Conservation (phyloP, 2,329 filamentous ascomycete genomes). For the Hypoxylon sp. region DNA sequence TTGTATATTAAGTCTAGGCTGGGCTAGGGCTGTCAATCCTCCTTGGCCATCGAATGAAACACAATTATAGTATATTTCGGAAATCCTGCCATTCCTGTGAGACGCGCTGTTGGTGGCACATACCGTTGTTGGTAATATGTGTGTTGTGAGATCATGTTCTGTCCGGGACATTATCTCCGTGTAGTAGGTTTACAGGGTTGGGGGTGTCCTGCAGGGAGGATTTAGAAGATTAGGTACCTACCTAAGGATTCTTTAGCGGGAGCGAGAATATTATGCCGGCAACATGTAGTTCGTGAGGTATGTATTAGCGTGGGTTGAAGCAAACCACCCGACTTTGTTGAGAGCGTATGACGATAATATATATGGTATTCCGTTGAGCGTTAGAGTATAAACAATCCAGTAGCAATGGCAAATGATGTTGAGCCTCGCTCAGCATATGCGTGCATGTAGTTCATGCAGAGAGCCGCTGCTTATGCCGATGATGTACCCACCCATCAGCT, state of each 20-base stretch:
- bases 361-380: slow-evolving; percentile 4
- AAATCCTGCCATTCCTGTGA: slow-evolving; percentile 1
- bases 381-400: background rate
- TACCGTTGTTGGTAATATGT: slow-evolving; percentile 4
- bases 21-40: slow-evolving; percentile 8
- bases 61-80: background rate
- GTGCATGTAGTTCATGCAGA: slow-evolving; percentile 17
- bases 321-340: slow-evolving; percentile 15
- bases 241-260: slow-evolving; percentile 31
- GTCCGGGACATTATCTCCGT: slow-evolving; percentile 6
- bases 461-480: slow-evolving; percentile 21
- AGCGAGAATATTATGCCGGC: slow-evolving; percentile 1
- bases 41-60: background rate
- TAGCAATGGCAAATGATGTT: background rate
- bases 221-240: background rate
- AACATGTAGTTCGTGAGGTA: background rate
- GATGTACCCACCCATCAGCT: slow-evolving; percentile 11
- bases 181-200: slow-evolving; percentile 3
- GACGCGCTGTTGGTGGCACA: slow-evolving; percentile 17
- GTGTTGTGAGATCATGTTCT: slow-evolving; percentile 5
- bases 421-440: slow-evolving; percentile 10
- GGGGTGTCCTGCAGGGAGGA: slow-evolving; percentile 10
- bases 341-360: slow-evolving; percentile 14
- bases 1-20: slow-evolving; percentile 2
- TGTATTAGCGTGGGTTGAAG: slow-evolving; percentile 16